Evolutionary conservation across 2,329 filamentous ascomycete species (phyloP).

Genomic region (Incumbomyces delicatus): DNA sequence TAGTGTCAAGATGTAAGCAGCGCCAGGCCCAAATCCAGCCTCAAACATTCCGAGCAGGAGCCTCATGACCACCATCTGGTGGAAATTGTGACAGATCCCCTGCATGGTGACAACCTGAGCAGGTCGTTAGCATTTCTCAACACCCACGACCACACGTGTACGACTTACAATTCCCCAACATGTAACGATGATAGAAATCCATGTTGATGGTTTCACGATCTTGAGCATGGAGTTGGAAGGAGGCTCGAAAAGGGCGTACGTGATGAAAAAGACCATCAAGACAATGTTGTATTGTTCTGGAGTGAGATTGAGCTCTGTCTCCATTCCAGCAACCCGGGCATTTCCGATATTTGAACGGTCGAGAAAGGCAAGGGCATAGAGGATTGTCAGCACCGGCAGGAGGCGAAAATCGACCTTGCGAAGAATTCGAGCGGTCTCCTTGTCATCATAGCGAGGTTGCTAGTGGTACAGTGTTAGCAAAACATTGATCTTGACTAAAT

Average conservation of each 20-base stretch:
- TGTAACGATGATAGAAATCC: constrained; percentile 14
- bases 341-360: constrained; percentile 46
- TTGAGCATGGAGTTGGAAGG: constrained; percentile 42
- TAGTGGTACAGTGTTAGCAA: too few relatives aligned
- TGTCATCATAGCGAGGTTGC: constrained; percentile 6
- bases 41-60: constrained; percentile 37
- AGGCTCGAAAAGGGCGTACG: constrained; percentile 26
- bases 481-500: too few relatives aligned
- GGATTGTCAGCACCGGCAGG: constrained; percentile 33
- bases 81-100: constrained; percentile 31
- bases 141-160: too few relatives aligned
- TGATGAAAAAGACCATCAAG: constrained; percentile 23
- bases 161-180: constrained; percentile 30
- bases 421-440: constrained; percentile 15
- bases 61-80: constrained; percentile 34
- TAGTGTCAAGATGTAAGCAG: constrained; percentile 34
- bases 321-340: constrained; percentile 46
- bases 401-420: constrained; percentile 37
- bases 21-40: constrained; percentile 44
- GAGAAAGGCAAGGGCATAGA: constrained; percentile 32
- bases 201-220: constrained; percentile 14
- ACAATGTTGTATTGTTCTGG: constrained; percentile 40
- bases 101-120: neutral
- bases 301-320: constrained; percentile 38
- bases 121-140: neutral